Conservation (phyloP, 306 rosid genomes). For the Sindora glabra region DNA sequence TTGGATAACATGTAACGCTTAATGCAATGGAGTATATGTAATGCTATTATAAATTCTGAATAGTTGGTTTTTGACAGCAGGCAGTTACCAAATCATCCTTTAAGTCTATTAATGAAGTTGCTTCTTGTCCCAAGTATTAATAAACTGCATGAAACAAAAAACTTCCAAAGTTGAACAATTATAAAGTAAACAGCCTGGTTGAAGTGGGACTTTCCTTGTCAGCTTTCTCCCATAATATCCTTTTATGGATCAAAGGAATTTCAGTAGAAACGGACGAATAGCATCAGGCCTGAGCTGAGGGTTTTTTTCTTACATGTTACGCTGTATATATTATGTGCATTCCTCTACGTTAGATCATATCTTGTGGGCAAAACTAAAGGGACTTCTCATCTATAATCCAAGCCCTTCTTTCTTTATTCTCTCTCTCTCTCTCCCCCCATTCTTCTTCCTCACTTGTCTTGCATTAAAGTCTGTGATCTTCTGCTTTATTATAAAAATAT, state of each 20-base stretch:
- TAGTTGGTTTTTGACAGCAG: constrained; percentile 20
- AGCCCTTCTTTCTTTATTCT: not conserved
- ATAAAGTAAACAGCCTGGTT: not conserved
- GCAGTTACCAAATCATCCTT: constrained; percentile 10
- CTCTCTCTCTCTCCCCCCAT: not conserved
- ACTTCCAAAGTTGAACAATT: constrained; percentile 10
- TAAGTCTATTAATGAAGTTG: constrained; percentile 23
- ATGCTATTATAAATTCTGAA: not conserved
- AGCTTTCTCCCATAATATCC: not conserved
- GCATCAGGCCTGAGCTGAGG: not conserved
- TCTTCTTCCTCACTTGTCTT: not conserved
- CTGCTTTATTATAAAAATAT: not conserved
- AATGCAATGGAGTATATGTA: too few species aligned
- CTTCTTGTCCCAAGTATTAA: not conserved
- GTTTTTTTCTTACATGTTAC: too few species aligned
- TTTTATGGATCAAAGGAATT: not conserved
- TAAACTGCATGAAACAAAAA: constrained; percentile 31
- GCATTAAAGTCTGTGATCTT: not conserved
- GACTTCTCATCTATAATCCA: constrained; percentile 31
- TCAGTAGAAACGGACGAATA: not conserved
- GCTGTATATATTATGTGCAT: not conserved
- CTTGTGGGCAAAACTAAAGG: constrained; percentile 32
- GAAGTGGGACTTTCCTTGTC: not conserved
- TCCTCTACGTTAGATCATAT: not conserved
- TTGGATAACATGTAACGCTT: too few species aligned